These are phyloP conservation scores for Xylariaceae sp. DNA, from an alignment of 2,329 filamentous ascomycete genomes.

Conservation along the genomic window DNA sequence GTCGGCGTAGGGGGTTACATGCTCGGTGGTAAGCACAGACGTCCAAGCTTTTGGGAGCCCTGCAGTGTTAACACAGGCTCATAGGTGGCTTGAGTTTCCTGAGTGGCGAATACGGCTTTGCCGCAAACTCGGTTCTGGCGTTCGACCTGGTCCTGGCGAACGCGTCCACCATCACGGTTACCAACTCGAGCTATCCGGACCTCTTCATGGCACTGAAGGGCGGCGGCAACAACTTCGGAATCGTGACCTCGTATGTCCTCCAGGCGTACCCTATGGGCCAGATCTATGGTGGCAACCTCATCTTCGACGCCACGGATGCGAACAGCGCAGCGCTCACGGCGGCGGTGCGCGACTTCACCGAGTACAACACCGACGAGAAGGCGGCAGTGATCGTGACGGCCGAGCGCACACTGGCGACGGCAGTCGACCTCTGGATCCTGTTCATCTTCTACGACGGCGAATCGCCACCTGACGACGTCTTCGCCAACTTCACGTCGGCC, in stretches of 20 bases:
- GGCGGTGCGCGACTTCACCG: constrained; percentile 47
- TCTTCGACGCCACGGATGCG: constrained; percentile 26
- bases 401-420: constrained; percentile 33
- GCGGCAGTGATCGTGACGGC: constrained; percentile 53
- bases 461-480: constrained; percentile 41
- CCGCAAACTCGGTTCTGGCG: constrained; percentile 39
- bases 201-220: constrained; percentile 47
- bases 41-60: constrained; percentile 35
- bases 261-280: constrained; percentile 32
- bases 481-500: constrained; percentile 47
- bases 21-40: constrained; percentile 47
- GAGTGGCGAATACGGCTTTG: constrained; percentile 43
- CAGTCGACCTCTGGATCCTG: constrained; percentile 48
- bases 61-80: constrained; percentile 18
- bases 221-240: constrained; percentile 49
- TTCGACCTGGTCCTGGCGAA: constrained; percentile 46
- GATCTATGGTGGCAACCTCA: constrained; percentile 36
- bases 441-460: constrained; percentile 58
- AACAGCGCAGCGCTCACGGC: constrained; percentile 31
- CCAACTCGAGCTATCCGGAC: constrained; percentile 33
- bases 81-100: constrained; percentile 43
- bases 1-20: constrained; percentile 41
- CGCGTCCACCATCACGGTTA: constrained; percentile 39
- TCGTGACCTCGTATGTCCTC: constrained; percentile 39
- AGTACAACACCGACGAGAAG: constrained; percentile 50